Conservation (phyloP, 2,329 filamentous ascomycete genomes). For the Pseudonectria foliicola region DNA sequence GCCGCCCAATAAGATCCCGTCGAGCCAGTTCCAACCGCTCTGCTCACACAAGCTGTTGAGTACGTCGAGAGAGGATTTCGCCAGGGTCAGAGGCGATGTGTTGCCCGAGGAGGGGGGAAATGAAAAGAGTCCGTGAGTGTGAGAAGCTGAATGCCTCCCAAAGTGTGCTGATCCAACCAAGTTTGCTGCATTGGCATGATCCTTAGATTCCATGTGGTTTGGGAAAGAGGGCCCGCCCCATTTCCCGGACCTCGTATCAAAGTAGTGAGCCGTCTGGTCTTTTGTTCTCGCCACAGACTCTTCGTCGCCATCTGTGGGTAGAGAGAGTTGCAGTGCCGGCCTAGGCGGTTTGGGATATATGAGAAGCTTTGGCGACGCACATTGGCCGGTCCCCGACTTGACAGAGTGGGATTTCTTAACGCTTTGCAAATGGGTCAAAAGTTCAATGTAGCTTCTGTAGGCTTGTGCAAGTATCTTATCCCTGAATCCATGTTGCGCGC, state of each 20-base stretch:
- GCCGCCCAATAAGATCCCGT: slow-evolving; percentile 85
- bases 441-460: slow-evolving; percentile 65
- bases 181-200: neutral
- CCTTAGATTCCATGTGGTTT: too few relatives aligned
- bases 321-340: slow-evolving; percentile 6
- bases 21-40: slow-evolving; percentile 80
- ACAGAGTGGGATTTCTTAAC: slow-evolving; percentile 42
- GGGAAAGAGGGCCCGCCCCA: too few relatives aligned
- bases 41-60: slow-evolving; percentile 70
- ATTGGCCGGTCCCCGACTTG: slow-evolving; percentile 30
- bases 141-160: slow-evolving; percentile 4
- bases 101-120: slow-evolving; percentile 10
- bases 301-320: too few relatives aligned
- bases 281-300: too few relatives aligned
- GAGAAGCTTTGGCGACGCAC: slow-evolving; percentile 39
- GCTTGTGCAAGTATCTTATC: slow-evolving; percentile 63
- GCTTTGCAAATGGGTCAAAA: slow-evolving; percentile 58
- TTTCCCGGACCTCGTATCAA: too few relatives aligned
- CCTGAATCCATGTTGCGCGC: slow-evolving; percentile 42
- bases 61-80: slow-evolving; percentile 62
- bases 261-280: too few relatives aligned
- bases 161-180: too few relatives aligned
- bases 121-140: slow-evolving; percentile 9
- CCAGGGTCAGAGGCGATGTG: slow-evolving; percentile 42
- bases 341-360: slow-evolving; percentile 49